These are phyloP conservation scores for Colletotrichum neosansevieriae DNA, from an alignment of 2,329 filamentous ascomycete species.

Conservation along the genomic window DNA sequence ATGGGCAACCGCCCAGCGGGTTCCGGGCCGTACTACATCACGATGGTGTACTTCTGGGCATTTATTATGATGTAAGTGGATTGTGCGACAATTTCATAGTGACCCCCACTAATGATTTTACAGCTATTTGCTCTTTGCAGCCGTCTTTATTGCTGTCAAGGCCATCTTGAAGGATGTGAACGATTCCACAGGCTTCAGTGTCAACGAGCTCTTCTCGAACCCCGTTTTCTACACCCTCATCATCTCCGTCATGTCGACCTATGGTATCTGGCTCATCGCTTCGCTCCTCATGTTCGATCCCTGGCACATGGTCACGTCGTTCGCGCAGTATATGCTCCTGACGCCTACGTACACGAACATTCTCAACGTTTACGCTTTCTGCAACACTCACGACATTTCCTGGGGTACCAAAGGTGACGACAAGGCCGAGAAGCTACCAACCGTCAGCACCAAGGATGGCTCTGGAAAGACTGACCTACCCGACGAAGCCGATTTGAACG, in stretches of 20 bases:
- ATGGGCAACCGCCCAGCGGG: conserved; percentile 96
- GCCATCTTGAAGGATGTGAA: conserved; percentile 81
- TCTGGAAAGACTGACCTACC: conserved; percentile 93
- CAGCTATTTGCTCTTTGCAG: conserved; percentile 92
- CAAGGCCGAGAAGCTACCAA: conserved; percentile 90
- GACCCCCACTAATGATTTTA: conserved; percentile 42
- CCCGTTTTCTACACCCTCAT: conserved; percentile 93
- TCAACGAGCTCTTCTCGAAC: conserved; percentile 84
- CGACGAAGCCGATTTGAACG: conserved; percentile 94
- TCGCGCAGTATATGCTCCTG: conserved; percentile 93
- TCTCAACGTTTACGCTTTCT: conserved; percentile 98
- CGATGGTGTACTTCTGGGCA: conserved; percentile 99
- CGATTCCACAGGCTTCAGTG: conserved; percentile 72
- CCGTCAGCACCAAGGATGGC: conserved; percentile 89
- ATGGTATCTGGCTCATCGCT: conserved; percentile 90
- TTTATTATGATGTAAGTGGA: conserved; percentile 87
- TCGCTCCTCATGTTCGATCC: conserved; percentile 97
- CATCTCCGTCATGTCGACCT: conserved; percentile 91
- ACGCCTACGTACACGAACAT: conserved; percentile 98
- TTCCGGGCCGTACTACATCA: conserved; percentile 92
- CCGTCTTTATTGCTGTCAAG: conserved; percentile 91
- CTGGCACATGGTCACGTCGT: conserved; percentile 99
- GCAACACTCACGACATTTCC: conserved; percentile 96
- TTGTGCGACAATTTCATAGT: not conserved
- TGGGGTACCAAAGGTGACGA: conserved; percentile 99